A percentile compares a stretch with the other conserved stretches of the same genome.
These are phyloP conservation scores for Claviceps sp. DNA, from an alignment of 2,329 filamentous ascomycete genomes.

Conservation along the genomic window DNA sequence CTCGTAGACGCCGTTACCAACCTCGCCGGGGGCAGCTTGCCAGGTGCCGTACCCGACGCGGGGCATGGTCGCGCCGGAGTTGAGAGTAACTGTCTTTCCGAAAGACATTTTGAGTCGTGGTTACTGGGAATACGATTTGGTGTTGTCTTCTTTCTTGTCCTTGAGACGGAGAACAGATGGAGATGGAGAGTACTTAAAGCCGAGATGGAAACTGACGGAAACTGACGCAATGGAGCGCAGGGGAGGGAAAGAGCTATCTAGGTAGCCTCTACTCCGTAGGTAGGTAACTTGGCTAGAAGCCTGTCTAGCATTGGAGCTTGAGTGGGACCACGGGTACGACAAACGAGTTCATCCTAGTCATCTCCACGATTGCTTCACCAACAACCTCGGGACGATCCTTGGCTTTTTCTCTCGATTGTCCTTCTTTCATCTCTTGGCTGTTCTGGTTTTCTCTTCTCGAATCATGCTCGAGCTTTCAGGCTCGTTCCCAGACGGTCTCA, in stretches of 20 bases:
- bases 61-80: slow-evolving; percentile 52
- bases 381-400: not conserved
- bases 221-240: not conserved
- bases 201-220: too few species aligned
- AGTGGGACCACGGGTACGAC: slow-evolving; percentile 2
- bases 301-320: slow-evolving; percentile 1
- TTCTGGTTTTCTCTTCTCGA: not conserved
- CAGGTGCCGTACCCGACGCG: slow-evolving; percentile 49
- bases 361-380: not conserved
- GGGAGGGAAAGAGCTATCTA: not conserved
- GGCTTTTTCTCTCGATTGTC: not conserved
- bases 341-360: slow-evolving; percentile 1
- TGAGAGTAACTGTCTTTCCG: slow-evolving; percentile 42
- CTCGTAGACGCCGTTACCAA: slow-evolving; percentile 48
- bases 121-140: not conserved
- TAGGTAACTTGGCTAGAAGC: too few species aligned
- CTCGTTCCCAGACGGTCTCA: too few species aligned
- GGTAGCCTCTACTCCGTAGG: too few species aligned
- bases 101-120: slow-evolving; percentile 38
- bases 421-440: not conserved
- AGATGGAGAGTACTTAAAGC: not conserved
- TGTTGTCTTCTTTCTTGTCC: not conserved
- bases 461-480: too few species aligned
- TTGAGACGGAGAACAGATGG: not conserved
- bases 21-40: slow-evolving; percentile 53